These are phyloP conservation scores for Hericium rajendrae DNA, from an alignment of 768 basidiomycete species.

Conservation along the genomic window DNA sequence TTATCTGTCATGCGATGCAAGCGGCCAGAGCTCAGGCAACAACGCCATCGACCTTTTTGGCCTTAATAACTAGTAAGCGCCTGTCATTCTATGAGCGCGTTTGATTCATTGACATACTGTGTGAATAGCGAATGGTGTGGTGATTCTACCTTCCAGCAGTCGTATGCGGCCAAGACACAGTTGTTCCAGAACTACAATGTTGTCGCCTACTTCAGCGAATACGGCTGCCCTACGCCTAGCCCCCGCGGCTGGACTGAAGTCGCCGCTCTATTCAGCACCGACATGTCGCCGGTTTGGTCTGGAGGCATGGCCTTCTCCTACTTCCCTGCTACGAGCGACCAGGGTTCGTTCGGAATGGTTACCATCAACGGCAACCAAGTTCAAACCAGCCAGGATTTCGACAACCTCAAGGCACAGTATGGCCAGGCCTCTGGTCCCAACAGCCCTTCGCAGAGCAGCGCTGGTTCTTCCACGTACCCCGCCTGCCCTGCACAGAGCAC, in stretches of 20 bases:
- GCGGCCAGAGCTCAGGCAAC: conserved; percentile 38
- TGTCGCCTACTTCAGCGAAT: conserved; percentile 87
- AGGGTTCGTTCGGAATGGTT: conserved; percentile 80
- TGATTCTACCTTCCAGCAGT: conserved; percentile 40
- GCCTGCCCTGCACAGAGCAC: conserved; percentile 55
- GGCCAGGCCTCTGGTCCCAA: conserved; percentile 45
- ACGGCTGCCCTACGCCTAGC: conserved; percentile 53
- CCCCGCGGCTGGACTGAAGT: conserved; percentile 79
- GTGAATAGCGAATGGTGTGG: conserved; percentile 74
- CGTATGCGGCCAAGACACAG: conserved; percentile 46
- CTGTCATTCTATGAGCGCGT: neutral
- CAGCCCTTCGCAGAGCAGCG: conserved; percentile 47
- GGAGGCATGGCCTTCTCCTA: conserved; percentile 88
- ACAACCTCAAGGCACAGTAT: conserved; percentile 55
- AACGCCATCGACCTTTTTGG: conserved; percentile 80
- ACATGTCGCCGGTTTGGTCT: conserved; percentile 76
- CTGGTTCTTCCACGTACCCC: conserved; percentile 38
- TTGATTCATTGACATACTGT: neutral
- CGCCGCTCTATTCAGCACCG: conserved; percentile 54
- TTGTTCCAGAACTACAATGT: conserved; percentile 62
- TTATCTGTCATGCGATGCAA: conserved; percentile 70
- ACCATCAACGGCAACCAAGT: conserved; percentile 66
- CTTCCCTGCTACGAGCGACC: conserved; percentile 68
- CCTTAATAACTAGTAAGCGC: conserved; percentile 73
- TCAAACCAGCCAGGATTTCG: conserved; percentile 59